phyloP scores from a whole-genome alignment of 257 asterid genomes.

The Plantago major region DNA sequence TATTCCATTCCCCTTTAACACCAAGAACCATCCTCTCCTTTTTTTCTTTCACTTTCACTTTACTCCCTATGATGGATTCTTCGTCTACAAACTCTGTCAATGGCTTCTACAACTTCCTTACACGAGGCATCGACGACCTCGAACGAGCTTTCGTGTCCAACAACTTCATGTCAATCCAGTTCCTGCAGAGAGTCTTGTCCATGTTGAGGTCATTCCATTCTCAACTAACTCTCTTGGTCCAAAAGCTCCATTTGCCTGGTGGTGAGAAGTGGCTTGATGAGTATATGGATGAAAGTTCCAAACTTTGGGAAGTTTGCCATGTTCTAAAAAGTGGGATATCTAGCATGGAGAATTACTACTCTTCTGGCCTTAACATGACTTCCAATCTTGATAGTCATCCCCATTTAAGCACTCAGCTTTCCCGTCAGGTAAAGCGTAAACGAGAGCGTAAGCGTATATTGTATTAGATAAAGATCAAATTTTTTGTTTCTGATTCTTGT shows the following conservation, averaged over 20 bases:
- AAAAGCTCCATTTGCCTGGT: conserved; percentile 75
- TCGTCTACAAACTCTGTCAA: conserved; percentile 72
- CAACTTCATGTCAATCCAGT: conserved; percentile 86
- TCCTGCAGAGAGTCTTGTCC: conserved; percentile 63
- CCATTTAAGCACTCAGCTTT: conserved; percentile 64
- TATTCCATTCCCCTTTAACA: conserved; percentile 2
- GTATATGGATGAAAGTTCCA: conserved; percentile 91
- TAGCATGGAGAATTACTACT: conserved; percentile 69
- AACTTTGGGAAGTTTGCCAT: conserved; percentile 89
- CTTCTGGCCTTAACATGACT: conserved; percentile 54
- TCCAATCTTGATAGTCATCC: conserved; percentile 57
- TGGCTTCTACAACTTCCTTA: conserved; percentile 71
- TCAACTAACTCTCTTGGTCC: conserved; percentile 65
- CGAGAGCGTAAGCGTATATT: neutral
- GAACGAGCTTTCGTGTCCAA: conserved; percentile 57
- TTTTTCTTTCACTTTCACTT: neutral
- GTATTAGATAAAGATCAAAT: neutral
- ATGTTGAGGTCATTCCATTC: conserved; percentile 77
- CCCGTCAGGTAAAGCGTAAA: conserved; percentile 54
- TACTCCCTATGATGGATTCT: conserved; percentile 58
- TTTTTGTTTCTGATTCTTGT: neutral
- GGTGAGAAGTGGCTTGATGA: conserved; percentile 98
- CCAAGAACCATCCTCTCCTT: conserved; percentile 3
- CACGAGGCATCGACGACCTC: conserved; percentile 80
- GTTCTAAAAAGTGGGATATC: conserved; percentile 71